These are phyloP conservation scores for Lenwebbia sp. DNA, from an alignment of 345 rosid genomes.

Conservation along the genomic window DNA sequence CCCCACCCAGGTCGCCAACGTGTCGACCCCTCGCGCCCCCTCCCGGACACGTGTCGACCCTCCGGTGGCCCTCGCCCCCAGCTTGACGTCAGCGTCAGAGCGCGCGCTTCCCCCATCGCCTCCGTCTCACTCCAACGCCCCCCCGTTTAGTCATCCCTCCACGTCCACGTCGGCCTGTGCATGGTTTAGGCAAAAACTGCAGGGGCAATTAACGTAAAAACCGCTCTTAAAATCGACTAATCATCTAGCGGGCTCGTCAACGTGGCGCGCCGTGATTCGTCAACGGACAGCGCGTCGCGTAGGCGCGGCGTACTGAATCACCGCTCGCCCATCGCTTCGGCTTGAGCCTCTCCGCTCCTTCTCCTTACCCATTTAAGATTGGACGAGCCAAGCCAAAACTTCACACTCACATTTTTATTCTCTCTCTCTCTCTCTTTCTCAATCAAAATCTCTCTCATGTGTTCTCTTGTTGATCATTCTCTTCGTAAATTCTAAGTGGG, in stretches of 20 bases:
- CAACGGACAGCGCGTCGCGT: too few relatives aligned
- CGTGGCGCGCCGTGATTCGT: neutral
- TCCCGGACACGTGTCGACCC: slow-evolving; percentile 12
- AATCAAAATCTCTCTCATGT: neutral
- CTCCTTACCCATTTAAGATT: neutral
- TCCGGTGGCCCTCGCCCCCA: neutral
- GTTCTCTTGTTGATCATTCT: neutral
- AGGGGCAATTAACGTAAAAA: neutral
- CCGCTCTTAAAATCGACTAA: neutral
- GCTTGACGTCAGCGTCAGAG: neutral
- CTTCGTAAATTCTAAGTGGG: neutral
- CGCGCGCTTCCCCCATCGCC: neutral
- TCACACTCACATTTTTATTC: neutral
- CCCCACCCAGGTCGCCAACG: slow-evolving; percentile 24
- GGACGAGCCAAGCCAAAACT: neutral
- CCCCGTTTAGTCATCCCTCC: neutral
- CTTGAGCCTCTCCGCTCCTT: neutral
- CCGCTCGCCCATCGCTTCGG: neutral
- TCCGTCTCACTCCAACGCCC: neutral
- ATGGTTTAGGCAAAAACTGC: neutral
- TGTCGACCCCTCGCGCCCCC: slow-evolving; percentile 3
- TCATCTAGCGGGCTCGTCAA: neutral
- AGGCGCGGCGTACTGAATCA: neutral
- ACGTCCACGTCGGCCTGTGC: slow-evolving; percentile 7
- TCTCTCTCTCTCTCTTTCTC: neutral